These are phyloP conservation scores for Trametes maxima DNA, from an alignment of 768 basidiomycete genomes.

Conservation along the genomic window DNA sequence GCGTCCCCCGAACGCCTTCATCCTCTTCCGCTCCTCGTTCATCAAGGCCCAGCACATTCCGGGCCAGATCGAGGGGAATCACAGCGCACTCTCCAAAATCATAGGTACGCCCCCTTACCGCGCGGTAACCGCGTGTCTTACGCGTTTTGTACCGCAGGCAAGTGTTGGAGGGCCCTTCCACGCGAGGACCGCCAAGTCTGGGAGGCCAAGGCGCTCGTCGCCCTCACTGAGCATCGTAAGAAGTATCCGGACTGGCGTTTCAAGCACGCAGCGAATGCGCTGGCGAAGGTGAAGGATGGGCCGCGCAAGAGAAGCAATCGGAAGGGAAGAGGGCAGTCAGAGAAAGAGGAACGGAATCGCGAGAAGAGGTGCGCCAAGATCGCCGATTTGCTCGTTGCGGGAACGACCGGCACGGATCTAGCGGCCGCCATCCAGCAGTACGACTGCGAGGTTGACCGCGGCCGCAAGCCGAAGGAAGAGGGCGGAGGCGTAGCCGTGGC, in stretches of 20 bases:
- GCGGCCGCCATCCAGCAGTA: slow-evolving; percentile 66
- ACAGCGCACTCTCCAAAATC: slow-evolving; percentile 79
- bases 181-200: slow-evolving; percentile 69
- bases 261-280: slow-evolving; percentile 58
- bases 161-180: slow-evolving; percentile 74
- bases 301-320: slow-evolving; percentile 38
- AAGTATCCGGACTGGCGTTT: slow-evolving; percentile 85
- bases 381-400: slow-evolving; percentile 63
- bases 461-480: slow-evolving; percentile 31
- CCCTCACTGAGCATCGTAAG: slow-evolving; percentile 72
- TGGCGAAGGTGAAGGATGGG: slow-evolving; percentile 46
- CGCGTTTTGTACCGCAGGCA: slow-evolving; percentile 45
- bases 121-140: slow-evolving; percentile 18
- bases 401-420: slow-evolving; percentile 65
- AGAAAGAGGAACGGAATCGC: slow-evolving; percentile 50
- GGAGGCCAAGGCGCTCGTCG: slow-evolving; percentile 73
- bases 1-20: slow-evolving; percentile 84
- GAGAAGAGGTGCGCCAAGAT: slow-evolving; percentile 68
- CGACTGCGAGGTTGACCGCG: slow-evolving; percentile 39
- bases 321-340: slow-evolving; percentile 38
- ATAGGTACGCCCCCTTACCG: slow-evolving; percentile 52
- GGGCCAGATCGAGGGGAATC: slow-evolving; percentile 77
- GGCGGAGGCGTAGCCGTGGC: slow-evolving; percentile 14
- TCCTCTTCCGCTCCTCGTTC: slow-evolving; percentile 80
- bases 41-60: slow-evolving; percentile 75